These are phyloP conservation scores for Acorus calamus DNA, from an alignment of 106 monocot genomes.

Conservation along the genomic window DNA sequence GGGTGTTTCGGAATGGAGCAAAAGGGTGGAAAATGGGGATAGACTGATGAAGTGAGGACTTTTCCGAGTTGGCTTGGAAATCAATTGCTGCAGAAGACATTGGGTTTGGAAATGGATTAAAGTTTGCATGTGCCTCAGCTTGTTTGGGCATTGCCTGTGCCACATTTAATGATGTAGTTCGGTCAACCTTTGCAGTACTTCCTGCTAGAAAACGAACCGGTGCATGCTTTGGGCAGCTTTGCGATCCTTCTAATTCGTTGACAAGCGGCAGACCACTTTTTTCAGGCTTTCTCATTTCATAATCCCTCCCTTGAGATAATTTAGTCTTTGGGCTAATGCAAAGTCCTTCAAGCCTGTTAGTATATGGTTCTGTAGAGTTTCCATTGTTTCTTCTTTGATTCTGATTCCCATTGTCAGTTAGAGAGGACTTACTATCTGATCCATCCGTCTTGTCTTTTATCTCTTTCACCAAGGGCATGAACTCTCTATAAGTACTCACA, in stretches of 20 bases:
- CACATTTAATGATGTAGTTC: slow-evolving; percentile 1
- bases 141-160: slow-evolving; percentile 9
- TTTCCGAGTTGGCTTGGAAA: slow-evolving; percentile 11
- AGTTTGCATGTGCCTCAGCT: slow-evolving; percentile 6
- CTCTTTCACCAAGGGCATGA: slow-evolving; percentile 15
- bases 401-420: slow-evolving; percentile 13
- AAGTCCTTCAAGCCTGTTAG: slow-evolving; percentile 6
- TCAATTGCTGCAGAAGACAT: slow-evolving; percentile 14
- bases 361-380: slow-evolving; percentile 8
- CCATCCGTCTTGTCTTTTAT: slow-evolving; percentile 11
- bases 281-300: slow-evolving; percentile 3
- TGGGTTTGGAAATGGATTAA: slow-evolving; percentile 12
- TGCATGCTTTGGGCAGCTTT: slow-evolving; percentile 4
- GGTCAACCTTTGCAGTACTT: neutral
- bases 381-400: slow-evolving; percentile 3
- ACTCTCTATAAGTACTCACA: slow-evolving; percentile 9
- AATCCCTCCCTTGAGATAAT: slow-evolving; percentile 2
- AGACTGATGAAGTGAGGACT: slow-evolving; percentile 19
- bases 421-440: slow-evolving; percentile 3
- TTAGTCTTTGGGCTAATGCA: slow-evolving; percentile 11
- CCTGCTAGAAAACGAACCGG: neutral
- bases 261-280: neutral
- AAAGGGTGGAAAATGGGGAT: slow-evolving; percentile 32
- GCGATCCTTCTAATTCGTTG: slow-evolving; percentile 7
- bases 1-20: slow-evolving; percentile 16